phyloP scores from a whole-genome alignment of 768 basidiomycete genomes.

The Tricholomella constricta region DNA sequence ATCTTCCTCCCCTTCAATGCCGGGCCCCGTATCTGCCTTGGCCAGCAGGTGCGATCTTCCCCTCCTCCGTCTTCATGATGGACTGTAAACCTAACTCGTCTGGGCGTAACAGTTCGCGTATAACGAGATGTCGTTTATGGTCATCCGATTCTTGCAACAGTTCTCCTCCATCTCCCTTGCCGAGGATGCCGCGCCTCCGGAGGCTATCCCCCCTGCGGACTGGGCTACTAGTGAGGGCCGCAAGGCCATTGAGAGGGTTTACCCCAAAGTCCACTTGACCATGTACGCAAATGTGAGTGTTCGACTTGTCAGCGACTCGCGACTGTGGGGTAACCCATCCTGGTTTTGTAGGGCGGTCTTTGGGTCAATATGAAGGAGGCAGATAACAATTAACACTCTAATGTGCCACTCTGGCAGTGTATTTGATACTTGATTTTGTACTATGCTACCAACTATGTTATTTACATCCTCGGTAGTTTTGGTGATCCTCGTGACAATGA shows the following conservation, averaged over 20 bases:
- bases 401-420: not conserved
- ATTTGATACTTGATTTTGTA: not conserved
- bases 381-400: slow-evolving; percentile 14
- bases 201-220: slow-evolving; percentile 43
- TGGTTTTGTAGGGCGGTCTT: slow-evolving; percentile 45
- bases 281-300: slow-evolving; percentile 49
- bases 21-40: slow-evolving; percentile 59
- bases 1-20: slow-evolving; percentile 73
- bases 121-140: slow-evolving; percentile 64
- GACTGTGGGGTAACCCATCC: not conserved
- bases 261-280: slow-evolving; percentile 55
- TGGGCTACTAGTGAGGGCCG: slow-evolving; percentile 50
- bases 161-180: slow-evolving; percentile 53
- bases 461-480: too few relatives aligned
- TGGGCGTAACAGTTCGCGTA: slow-evolving; percentile 61
- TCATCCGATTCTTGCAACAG: slow-evolving; percentile 62
- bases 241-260: slow-evolving; percentile 51
- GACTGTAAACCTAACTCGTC: too few relatives aligned
- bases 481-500: too few relatives aligned
- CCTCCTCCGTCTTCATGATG: not conserved
- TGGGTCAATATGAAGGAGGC: slow-evolving; percentile 53
- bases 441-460: slow-evolving; percentile 4
- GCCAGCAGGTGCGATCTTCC: slow-evolving; percentile 45
- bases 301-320: not conserved
- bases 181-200: slow-evolving; percentile 45